Evolutionary conservation across 2,329 filamentous ascomycete species (phyloP), one percentile per base, ranked within the genome.

Genomic region (Torrubiella hemipterigena): DNA sequence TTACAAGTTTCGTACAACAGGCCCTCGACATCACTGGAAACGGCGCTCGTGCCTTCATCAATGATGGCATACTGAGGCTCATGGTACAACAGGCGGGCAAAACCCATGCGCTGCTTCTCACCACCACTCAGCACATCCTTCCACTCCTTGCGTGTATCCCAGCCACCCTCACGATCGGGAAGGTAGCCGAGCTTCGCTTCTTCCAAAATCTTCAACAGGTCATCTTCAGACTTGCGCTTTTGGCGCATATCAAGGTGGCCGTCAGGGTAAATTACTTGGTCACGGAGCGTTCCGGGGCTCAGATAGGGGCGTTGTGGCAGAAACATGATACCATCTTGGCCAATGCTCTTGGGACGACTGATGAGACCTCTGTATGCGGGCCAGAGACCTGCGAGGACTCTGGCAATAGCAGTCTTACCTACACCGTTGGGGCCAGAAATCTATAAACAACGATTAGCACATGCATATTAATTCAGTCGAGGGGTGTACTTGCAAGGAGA

Each of bases 181-280:
- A 98, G 69, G 54, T 98, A 96, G 4, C 86, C 89, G 0, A 98
- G 67, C 34, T 75, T 75, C 0, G 87, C 87, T 31, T 83, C 81
- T 34, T 94, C 83, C 4, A 98, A 69, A 3, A 93, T 73, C 17
- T 66, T 66, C 49, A 79, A 73, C 14, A 98, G 68, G 42, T 93
- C 82, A 19, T 73, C 65, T 50, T 98, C 91, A 3, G 72, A 74
- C 44, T 79, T 77, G 12, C 80, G 76, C 38, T 80, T 78, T 36
- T 83, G 77, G 18, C 76, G 78, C 91, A 98, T 96, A 47, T 98
- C 91, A 25, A 87, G 64, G 50, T 93, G 89, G 6, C 85, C 89
- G 46, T 98, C 86, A 0, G 91, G 91, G 45, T 98, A 98, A 50
- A 96, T 95, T 47, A 98, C 85, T 59, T 98, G 93, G 47, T 98